Percentiles rank a stretch among this genome's conserved stretches.
These are phyloP conservation scores for Rubus parviflorus DNA, from an alignment of 306 rosid genomes.

Conservation along the genomic window DNA sequence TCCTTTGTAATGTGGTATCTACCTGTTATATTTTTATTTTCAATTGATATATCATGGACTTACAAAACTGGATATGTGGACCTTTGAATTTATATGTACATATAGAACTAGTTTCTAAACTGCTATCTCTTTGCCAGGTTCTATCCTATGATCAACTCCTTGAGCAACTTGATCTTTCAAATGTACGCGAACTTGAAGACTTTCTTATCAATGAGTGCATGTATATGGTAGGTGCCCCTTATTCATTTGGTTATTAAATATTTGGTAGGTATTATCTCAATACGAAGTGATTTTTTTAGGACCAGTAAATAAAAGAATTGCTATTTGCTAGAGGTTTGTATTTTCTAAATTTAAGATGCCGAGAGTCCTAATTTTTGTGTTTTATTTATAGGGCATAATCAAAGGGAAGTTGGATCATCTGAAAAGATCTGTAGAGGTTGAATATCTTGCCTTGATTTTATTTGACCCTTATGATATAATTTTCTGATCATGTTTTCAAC, in stretches of 20 bases:
- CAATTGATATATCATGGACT: background rate
- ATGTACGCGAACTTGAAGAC: slow-evolving; percentile 27
- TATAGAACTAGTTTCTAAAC: background rate
- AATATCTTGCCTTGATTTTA: background rate
- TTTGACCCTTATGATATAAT: background rate
- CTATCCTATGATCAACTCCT: slow-evolving; percentile 21
- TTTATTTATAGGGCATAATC: slow-evolving; percentile 18
- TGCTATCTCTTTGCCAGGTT: slow-evolving; percentile 7
- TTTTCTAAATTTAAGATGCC: background rate
- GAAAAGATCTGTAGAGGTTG: slow-evolving; percentile 25
- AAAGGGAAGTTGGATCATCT: slow-evolving; percentile 27
- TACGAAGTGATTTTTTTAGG: background rate
- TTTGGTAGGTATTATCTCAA: slow-evolving; percentile 1
- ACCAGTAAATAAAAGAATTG: background rate
- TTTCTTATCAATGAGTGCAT: slow-evolving; percentile 25
- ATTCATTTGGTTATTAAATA: background rate
- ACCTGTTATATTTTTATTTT: too few relatives aligned
- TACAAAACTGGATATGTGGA: background rate
- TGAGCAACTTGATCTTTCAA: slow-evolving; percentile 26
- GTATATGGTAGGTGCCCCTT: slow-evolving; percentile 14
- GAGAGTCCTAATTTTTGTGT: background rate
- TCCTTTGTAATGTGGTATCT: background rate
- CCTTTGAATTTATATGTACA: background rate
- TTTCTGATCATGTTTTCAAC: background rate
- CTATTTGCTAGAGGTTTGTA: background rate